These are phyloP conservation scores for Triticum timopheevii DNA, from an alignment of 176 grass and related monocot species.

Conservation along the genomic window DNA sequence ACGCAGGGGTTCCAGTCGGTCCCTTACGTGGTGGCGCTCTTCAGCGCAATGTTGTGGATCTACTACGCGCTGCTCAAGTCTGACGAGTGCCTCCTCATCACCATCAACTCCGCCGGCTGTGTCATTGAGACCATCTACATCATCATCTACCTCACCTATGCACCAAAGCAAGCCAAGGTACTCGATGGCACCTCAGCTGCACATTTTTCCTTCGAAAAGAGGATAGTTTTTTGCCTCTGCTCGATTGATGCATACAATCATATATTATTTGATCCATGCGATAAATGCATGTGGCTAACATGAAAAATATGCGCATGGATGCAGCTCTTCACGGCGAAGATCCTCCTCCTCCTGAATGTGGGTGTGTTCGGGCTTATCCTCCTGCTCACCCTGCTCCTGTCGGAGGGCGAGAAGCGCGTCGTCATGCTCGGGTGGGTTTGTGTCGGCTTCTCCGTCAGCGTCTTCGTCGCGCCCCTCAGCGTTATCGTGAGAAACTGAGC, in stretches of 20 bases:
- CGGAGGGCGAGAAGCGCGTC: conserved; percentile 31
- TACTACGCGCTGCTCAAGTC: conserved; percentile 81
- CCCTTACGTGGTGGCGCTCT: conserved; percentile 84
- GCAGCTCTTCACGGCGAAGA: conserved; percentile 65
- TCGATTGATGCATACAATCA: too few relatives aligned
- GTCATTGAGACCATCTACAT: conserved; percentile 87
- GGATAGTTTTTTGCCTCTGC: too few relatives aligned
- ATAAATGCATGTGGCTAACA: neutral
- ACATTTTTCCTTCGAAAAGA: too few relatives aligned
- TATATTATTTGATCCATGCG: too few relatives aligned
- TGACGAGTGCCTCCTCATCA: conserved; percentile 60
- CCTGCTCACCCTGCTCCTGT: conserved; percentile 56
- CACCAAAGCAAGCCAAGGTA: conserved; percentile 48
- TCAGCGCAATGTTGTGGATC: conserved; percentile 91
- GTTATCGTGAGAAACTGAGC: neutral
- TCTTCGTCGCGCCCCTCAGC: neutral
- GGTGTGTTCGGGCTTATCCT: conserved; percentile 53
- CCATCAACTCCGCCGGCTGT: conserved; percentile 70
- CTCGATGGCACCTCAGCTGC: too few relatives aligned
- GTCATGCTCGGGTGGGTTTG: neutral
- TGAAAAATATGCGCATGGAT: neutral
- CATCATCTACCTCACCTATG: conserved; percentile 60
- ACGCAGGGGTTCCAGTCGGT: conserved; percentile 84
- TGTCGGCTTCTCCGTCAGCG: neutral
- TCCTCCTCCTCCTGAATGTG: conserved; percentile 19